Base-by-base conservation (phyloP, 2,329 filamentous ascomycete genomes). In the Aurifilum marmelostoma region DNA sequence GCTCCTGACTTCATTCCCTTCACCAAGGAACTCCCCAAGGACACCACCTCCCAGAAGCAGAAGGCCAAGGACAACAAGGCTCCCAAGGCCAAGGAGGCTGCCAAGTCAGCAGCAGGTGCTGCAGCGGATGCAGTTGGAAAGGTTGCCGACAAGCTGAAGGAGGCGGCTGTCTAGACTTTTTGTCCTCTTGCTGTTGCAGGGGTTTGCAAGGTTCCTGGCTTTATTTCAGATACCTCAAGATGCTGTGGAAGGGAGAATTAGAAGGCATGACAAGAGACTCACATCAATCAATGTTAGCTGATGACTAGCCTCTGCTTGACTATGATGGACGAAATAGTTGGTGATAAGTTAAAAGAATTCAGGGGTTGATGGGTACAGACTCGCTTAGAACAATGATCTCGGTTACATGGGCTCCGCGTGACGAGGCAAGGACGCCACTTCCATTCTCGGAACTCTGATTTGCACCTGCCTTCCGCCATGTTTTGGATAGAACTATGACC, bases 1-100 rank as follows among this genome's bases (percentile, higher is more conserved):
- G 86, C 93, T 54, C 94, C 93, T 1, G 93, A 95, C 63, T 97
- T 97, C 80, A 85, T 99, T 71, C 92, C 93, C 1, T 99, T 92
- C 77, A 88, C 89, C 66, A 96, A 94, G 82, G 95, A 97, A 74
- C 83, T 95, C 50, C 89, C 92, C 14, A 94, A 95, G 80, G 89
- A 94, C 74, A 63, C 73, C 11, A 75, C 74, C 8, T 74, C 74
- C 16, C 39, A 39, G 43, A 71, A 71, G 64, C 63, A 70, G 52
- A 75, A 75, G 69, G 70, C 72, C 21, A 75, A 75, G 70, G 70
- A 66, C 41, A 71, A 70, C 50, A 72, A 72, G 63, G 62, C 43
- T 12, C 70, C 72, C 65, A 76, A 76, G 73, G 63, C 65, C 24
- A 73, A 74, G 71, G 72, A 67, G 18, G 71, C 70, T n/a, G 71